phyloP scores from a whole-genome alignment of 73 alveolate species.

The Paramecium sonneborni region DNA sequence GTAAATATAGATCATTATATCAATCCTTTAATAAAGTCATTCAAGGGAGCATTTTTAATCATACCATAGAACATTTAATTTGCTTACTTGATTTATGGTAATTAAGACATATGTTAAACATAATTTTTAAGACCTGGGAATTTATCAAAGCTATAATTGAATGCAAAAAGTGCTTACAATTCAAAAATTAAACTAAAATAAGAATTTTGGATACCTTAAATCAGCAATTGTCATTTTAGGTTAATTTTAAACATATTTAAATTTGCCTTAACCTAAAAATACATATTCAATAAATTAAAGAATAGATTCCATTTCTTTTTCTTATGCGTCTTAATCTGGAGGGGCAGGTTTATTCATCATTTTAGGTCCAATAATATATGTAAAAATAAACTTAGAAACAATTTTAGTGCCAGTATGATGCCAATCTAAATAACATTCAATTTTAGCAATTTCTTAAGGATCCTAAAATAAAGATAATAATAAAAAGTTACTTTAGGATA shows the following conservation, averaged over 20 bases:
- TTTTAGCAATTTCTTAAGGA: neutral
- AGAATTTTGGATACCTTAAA: neutral
- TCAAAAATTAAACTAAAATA: conserved; percentile 24
- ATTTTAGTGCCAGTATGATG: conserved; percentile 39
- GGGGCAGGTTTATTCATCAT: conserved; percentile 30
- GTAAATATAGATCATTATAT: neutral
- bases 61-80: neutral
- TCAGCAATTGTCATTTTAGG: conserved; percentile 29
- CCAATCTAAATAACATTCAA: conserved; percentile 46
- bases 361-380: neutral
- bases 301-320: conserved; percentile 1
- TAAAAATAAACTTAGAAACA: neutral
- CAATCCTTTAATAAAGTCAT: neutral
- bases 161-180: neutral
- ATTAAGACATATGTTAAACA: neutral
- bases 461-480: neutral
- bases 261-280: conserved; percentile 47
- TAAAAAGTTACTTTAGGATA: conserved; percentile 35
- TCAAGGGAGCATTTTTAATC: neutral
- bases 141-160: neutral
- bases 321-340: neutral
- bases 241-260: conserved; percentile 32
- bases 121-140: neutral
- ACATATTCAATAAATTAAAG: conserved; percentile 25
- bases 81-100: neutral